Evolutionary conservation across 176 grass and related monocot species (phyloP).

Genomic region (Cenchrus americanus): DNA sequence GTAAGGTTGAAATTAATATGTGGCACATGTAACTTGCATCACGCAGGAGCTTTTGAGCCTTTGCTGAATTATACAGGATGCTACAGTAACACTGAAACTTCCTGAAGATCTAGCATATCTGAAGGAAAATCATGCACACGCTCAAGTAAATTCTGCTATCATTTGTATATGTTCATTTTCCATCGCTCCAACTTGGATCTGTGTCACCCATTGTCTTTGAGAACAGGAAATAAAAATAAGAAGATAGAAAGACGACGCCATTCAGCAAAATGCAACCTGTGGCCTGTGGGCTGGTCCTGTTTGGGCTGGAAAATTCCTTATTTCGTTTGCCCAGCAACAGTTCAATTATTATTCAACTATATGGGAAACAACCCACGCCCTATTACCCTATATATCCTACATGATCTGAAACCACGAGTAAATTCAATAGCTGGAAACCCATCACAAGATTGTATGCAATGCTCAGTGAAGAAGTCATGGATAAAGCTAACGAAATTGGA

Average conservation of each 20-base stretch:
- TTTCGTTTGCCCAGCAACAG: neutral
- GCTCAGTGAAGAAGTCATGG: neutral
- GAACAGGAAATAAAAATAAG: neutral
- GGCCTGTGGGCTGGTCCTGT: neutral
- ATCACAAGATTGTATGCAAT: neutral
- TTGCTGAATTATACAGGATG: neutral
- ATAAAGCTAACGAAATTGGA: neutral
- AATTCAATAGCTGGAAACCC: neutral
- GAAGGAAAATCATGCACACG: neutral
- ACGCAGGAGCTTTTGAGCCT: neutral
- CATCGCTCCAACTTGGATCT: neutral
- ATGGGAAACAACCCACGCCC: neutral
- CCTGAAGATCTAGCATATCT: neutral
- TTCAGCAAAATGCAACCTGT: neutral
- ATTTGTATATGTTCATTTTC: neutral
- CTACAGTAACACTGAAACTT: neutral
- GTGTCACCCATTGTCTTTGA: neutral
- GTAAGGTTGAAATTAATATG: too few species aligned
- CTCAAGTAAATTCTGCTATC: neutral
- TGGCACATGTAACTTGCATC: neutral
- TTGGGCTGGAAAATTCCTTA: neutral
- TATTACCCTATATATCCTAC: neutral
- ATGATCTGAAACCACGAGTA: neutral
- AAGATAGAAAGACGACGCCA: neutral
- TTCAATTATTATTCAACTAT: neutral